Base-by-base conservation (phyloP, 2,329 filamentous ascomycete species). In the Hypoxylon sp. region DNA sequence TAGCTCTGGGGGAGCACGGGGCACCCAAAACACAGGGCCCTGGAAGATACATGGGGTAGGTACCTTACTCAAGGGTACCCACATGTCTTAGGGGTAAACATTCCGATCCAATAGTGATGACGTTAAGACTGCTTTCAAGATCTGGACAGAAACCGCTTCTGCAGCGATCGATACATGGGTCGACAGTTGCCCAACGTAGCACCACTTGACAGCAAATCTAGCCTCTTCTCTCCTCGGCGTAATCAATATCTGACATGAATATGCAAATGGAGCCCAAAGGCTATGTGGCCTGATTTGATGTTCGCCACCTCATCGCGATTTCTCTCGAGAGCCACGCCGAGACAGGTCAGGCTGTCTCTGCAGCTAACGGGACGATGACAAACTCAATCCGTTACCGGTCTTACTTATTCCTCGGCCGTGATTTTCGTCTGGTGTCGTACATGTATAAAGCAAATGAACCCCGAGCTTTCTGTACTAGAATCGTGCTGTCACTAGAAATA, bases 111-210 rank as follows among this genome's bases (percentile, higher is more conserved):
- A 69, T 69, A 34, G 38, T 28, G 45, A 65, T 60, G 57, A 64
- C 61, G 52, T 17, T 28, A 10, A 59, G 28, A 69, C 49, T 55
- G 34, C 46, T 38, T 53, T 61, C 64, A 60, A 70, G 69, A 71
- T 71, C 69, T 65, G 13, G 60, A 69, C 41, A 34, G 36, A 67
- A 65, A 69, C 56, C 23, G 58, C 51, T 63, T 69, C 69, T 65
- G 51, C 61, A 67, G 58, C 67, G 69, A 71, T 71, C 69, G 69
- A 59, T 48, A 53, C 60, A 57, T 38, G 25, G 5, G 55, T 32
- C 46, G 50, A 14, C 32, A 17, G 38, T 32, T 50, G 49, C 43
- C 61, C 25, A 51, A 51, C 48, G 52, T 57, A 19, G 7, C 38
- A 46, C 52, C 21, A 14, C 48, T 25, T 52, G 36, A 52, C 48